Evolutionary conservation across 306 rosid genomes (phyloP), one percentile per base, ranked within the genome.

Genomic region (Cicer arietinum): DNA sequence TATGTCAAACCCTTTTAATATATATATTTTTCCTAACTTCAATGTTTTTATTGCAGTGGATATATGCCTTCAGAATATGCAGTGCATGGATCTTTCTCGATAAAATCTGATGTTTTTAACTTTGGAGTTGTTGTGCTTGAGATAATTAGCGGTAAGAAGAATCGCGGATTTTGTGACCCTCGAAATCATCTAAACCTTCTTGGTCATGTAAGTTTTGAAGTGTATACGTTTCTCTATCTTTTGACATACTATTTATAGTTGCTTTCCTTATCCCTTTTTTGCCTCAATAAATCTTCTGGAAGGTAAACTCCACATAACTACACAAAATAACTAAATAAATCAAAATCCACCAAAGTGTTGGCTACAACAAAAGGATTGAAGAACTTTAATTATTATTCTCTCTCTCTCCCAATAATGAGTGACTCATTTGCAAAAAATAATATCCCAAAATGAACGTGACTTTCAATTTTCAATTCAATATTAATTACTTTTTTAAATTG

Each of bases 141-240:
- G 45, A 64, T 42, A 64, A 42, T 64, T 17, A 64, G 70, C 0
- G 35, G 50, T 6, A 42, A 7, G 8, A 64, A 64, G 52, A 64
- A 14, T 42, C 51, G 51, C 2, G 35, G 14, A 16, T 39, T 64
- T 64, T 43, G 12, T 64, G 70, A 64, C 52, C 70, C 70, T 64
- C 51, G 0, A n/a, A 14, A 64, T 9, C 14, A 17, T 42, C 37
- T 64, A 14, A 16, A 64, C 35, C 51, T 64, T 57, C 63, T 57
- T 57, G 63, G 63, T 2, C 63, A 57, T 58, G 64, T 58, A 58
- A 58, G 64, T 58, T 57, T 58, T 58, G 8, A 25, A 22, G n/a
- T 22, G n/a, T 20, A 20, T 9, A 20, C 22, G 62, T 54, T 54
- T 9, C 35, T 7, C 10, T 51, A 51, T 53, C 5, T 17, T 17